Base-by-base conservation (phyloP, 768 basidiomycete genomes). In the Collybia sordida region DNA sequence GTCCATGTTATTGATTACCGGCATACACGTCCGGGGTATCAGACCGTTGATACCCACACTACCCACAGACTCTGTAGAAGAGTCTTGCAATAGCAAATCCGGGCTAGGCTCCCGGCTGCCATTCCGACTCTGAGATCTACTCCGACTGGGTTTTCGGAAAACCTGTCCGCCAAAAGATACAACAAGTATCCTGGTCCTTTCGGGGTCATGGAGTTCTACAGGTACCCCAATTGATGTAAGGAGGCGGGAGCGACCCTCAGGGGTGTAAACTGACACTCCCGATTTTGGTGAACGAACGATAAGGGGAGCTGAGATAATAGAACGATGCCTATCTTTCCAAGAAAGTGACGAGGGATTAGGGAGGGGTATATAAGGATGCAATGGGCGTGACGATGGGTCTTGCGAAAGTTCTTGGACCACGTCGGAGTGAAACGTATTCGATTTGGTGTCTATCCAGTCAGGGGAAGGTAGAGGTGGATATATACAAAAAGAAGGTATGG, bases 81-180 rank as follows among this genome's bases (percentile, higher is more conserved):
- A 45, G 6, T 42, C 19, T 11, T n/a, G 44, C 12, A 27, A 22
- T 34, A 31, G 24, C 18, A 44, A 37, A 17, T 28, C 11, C 24
- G 47, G 47, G 40, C 39, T 52, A 6, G 39, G 7, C 21, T 45
- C 50, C 19, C 60, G 62, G 44, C 68, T 71, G 6, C 54, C 35
- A 38, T 54, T 57, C 15, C 64, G 58, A 49, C 67, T 73, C 18
- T 54, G 62, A 22, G 45, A 54, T 40, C 70, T 63, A 57, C 79
- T 80, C 37, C 72, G 60, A 50, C 70, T 75, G 3, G 84, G 83
- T 44, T 73, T 75, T 47, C 77, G 79, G 64, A 91, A 85, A 6
- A 83, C 70, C 58, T 92, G 89, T 0, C 89, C 89, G 14, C 89
- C 89, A 59, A 92, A 92, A 1, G 88, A 90, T 6, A 92, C 86